phyloP scores from a whole-genome alignment of 2,329 filamentous ascomycete genomes.

The Huntiella savannae region DNA sequence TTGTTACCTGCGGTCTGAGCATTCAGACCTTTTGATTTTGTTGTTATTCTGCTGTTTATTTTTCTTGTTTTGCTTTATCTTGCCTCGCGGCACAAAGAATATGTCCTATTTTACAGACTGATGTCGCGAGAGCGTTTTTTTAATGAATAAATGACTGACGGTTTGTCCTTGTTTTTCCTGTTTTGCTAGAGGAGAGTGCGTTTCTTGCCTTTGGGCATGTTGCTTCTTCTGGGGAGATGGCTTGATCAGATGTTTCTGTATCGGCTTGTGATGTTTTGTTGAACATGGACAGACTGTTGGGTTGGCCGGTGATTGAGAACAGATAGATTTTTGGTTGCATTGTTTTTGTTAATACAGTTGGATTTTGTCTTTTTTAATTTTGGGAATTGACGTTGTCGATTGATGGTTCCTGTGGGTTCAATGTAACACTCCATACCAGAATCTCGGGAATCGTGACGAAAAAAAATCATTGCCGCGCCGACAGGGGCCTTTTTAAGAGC shows the following conservation, averaged over 20 bases:
- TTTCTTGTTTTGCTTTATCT: not conserved
- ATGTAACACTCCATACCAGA: too few species aligned
- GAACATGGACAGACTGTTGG: too few species aligned
- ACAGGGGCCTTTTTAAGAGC: too few species aligned
- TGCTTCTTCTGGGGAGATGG: not conserved
- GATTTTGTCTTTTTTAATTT: too few species aligned
- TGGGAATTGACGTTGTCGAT: too few species aligned
- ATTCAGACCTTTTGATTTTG: not conserved
- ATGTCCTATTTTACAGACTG: not conserved
- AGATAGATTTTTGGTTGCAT: not conserved
- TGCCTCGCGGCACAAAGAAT: not conserved
- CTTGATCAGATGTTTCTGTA: not conserved
- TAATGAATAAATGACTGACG: constrained; percentile 11
- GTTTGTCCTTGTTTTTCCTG: not conserved
- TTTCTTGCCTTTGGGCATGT: not conserved
- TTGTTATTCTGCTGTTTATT: not conserved
- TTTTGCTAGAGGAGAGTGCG: not conserved
- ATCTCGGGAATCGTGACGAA: too few species aligned
- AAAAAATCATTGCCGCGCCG: too few species aligned
- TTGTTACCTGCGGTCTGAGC: not conserved
- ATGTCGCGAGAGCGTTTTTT: constrained; percentile 1
- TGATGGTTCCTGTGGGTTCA: too few species aligned
- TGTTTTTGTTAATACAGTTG: not conserved
- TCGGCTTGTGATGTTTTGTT: too few species aligned
- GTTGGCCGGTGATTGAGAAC: not conserved